A percentile compares a stretch with the other conserved stretches of the same genome.
Conservation (phyloP, 1,139 yeast species). For the Magnusiomyces paraingens region DNA sequence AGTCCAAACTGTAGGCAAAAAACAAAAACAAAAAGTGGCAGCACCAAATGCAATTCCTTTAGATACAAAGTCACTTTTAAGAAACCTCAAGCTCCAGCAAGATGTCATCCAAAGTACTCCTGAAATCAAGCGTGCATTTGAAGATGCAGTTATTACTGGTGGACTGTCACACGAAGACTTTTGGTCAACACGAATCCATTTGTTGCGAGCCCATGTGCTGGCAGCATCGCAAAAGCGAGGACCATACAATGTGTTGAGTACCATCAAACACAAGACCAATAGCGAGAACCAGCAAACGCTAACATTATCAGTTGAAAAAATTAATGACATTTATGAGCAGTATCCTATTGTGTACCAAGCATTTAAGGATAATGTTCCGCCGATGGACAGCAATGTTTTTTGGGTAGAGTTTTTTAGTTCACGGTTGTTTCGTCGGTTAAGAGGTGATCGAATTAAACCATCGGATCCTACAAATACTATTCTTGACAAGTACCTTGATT, state of each 20-base stretch:
- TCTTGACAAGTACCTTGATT: constrained; percentile 66
- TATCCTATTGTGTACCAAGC: constrained; percentile 92
- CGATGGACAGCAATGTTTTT: constrained; percentile 80
- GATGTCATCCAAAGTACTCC: constrained; percentile 64
- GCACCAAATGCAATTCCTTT: constrained; percentile 22
- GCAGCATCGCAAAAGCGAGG: constrained; percentile 82
- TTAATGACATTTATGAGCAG: constrained; percentile 83
- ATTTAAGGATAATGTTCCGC: constrained; percentile 84
- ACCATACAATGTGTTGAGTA: constrained; percentile 86
- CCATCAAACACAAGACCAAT: constrained; percentile 79
- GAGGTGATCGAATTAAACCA: constrained; percentile 78
- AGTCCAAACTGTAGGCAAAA: no score
- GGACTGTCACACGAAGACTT: constrained; percentile 75
- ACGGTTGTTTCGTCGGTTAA: constrained; percentile 71
- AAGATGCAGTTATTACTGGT: constrained; percentile 79
- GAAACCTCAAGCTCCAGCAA: constrained; percentile 74
- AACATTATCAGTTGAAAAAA: constrained; percentile 83
- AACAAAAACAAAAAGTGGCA: neutral
- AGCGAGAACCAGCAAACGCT: constrained; percentile 69
- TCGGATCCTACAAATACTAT: constrained; percentile 79
- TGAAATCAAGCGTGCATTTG: constrained; percentile 65
- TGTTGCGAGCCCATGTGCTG: constrained; percentile 78
- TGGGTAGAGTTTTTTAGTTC: constrained; percentile 98
- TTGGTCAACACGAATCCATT: constrained; percentile 80
- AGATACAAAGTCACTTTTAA: constrained; percentile 47